Percentiles rank a stretch among this genome's conserved stretches.
These are phyloP conservation scores for Phylloporus gajari DNA, from an alignment of 1,284 basidiomycete genomes.

Conservation along the genomic window DNA sequence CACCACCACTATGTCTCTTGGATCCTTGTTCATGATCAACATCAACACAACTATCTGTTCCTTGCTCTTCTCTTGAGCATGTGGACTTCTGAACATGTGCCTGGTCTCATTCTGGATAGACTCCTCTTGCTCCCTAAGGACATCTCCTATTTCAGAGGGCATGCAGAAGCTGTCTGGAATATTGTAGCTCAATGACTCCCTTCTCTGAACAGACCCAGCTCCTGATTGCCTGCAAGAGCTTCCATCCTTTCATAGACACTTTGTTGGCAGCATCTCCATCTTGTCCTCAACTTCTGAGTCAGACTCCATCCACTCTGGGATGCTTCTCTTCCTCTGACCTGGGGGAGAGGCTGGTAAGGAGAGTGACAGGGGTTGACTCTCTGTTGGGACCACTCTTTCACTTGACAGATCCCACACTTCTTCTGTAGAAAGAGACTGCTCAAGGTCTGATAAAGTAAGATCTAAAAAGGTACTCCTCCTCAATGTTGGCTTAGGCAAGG, in stretches of 20 bases:
- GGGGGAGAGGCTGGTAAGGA: neutral
- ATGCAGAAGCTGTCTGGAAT: neutral
- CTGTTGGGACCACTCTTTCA: no score
- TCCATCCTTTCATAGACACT: no score
- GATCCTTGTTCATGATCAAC: neutral
- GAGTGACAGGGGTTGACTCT: neutral
- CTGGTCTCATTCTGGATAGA: neutral
- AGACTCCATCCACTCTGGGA: no score
- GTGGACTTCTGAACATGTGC: neutral
- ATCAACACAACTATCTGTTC: slow-evolving; percentile 16
- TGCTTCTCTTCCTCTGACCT: neutral
- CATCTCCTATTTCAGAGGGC: neutral
- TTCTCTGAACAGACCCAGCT: no score
- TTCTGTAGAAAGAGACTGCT: neutral
- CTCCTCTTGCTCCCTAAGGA: neutral
- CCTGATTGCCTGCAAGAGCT: no score
- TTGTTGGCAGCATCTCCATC: no score
- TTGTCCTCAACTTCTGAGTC: no score
- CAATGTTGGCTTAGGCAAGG: no score
- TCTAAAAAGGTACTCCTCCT: neutral
- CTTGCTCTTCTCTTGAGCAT: neutral
- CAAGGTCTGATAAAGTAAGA: neutral
- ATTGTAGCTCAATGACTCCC: no score
- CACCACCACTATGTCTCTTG: neutral
- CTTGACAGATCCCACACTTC: no score